Conservation (phyloP, 495 filamentous ascomycete genomes). For the Staphylotrichum tortipilum region DNA sequence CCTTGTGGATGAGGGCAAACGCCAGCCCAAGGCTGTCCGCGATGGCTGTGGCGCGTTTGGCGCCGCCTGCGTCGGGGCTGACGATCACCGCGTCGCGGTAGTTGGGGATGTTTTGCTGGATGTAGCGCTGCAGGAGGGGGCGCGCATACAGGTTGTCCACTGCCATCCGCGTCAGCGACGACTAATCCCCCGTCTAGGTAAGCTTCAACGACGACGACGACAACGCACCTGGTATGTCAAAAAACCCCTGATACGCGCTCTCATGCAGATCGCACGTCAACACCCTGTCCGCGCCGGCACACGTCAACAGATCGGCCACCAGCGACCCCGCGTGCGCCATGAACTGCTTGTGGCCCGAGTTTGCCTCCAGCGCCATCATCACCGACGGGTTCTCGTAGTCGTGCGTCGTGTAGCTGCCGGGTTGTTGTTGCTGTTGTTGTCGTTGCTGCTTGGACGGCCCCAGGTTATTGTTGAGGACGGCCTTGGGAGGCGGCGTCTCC, state of each 20-base stretch:
- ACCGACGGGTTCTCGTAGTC: constrained; percentile 49
- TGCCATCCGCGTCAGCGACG: background rate
- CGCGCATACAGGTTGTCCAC: constrained; percentile 94
- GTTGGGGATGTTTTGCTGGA: constrained; percentile 77
- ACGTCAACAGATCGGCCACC: constrained; percentile 86
- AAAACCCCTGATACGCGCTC: constrained; percentile 68
- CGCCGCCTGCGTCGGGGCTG: constrained; percentile 91
- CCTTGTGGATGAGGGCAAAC: constrained; percentile 97
- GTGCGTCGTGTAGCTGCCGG: constrained; percentile 39
- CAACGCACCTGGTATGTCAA: constrained; percentile 64
- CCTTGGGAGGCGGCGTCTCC: background rate
- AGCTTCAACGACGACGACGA: background rate
- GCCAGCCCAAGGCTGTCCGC: constrained; percentile 86
- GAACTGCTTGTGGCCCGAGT: constrained; percentile 94
- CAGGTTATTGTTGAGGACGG: too few relatives aligned
- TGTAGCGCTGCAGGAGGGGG: constrained; percentile 81
- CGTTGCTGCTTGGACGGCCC: too few relatives aligned
- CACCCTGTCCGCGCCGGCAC: constrained; percentile 88
- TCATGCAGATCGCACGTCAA: constrained; percentile 98
- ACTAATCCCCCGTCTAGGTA: background rate
- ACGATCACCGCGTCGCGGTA: constrained; percentile 86
- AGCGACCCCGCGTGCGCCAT: constrained; percentile 93
- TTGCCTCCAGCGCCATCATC: constrained; percentile 56
- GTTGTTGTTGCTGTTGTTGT: background rate
- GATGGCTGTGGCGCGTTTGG: constrained; percentile 94